Evolutionary conservation across 225 moss, liverwort and hornwort genomes (phyloP), one percentile per base, ranked within the genome.

Genomic region (Pseudoscleropodium purum): DNA sequence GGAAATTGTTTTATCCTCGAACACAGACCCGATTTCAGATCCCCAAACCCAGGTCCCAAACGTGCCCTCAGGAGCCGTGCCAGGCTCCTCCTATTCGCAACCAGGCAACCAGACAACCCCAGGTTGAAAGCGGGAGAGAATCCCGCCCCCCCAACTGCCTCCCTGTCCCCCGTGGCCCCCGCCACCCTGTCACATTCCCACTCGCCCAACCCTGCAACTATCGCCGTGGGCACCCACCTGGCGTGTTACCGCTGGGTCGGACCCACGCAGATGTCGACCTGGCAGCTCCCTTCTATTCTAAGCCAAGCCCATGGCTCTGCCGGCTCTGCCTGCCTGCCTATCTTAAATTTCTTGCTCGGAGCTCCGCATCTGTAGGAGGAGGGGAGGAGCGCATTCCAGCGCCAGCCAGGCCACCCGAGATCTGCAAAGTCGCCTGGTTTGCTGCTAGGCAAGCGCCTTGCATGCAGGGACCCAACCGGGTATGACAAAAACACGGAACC

Each of bases 381-480:
- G 49, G 49, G 17, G 49, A 65, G 66, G 51, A 26, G 52, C 18
- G 52, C 66, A 34, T 45, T 63, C 43, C 2, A 72, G 85, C 56
- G 29, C 69, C n/a, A 67, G 49, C 54, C 56, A 70, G 69, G 84
- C 84, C 30, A 39, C 51, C 37, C 25, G 85, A 64, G 87, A 91
- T 91, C 91, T 20, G 88, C 79, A 91, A 91, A 86, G 72, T 25
- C 89, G 91, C 89, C 91, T 68, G 67, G 90, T 92, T 90, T 85
- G 92, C 92, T 90, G 92, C 90, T 68, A 67, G 84, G 80, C 80
- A 7, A 81, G 90, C 39, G 74, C 87, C 84, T 87, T 61, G 87
- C 90, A 87, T 91, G 91, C 91, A 80, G 84, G 80, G 26, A 15
- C 75, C 75, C 84, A 87, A 36, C 86, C 82, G 56, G 82, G 81